Base-by-base conservation (phyloP, 2,329 filamentous ascomycete genomes). In the Hypoxylon sp. region DNA sequence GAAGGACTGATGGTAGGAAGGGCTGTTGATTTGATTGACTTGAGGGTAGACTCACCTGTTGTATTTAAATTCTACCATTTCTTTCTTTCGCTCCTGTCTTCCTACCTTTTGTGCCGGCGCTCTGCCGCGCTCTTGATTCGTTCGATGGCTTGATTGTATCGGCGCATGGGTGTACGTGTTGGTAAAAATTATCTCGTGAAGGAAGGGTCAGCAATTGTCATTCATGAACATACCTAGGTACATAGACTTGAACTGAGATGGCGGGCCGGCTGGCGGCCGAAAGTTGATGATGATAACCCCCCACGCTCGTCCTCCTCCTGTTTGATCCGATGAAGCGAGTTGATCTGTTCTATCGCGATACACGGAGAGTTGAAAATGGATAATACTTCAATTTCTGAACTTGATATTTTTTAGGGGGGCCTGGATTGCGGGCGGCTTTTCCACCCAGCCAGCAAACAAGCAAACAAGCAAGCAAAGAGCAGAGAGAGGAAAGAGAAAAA, bases 161-260 rank as follows among this genome's bases (percentile, higher is more conserved):
- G 44, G 44, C 30, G 49, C 42, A 18, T 56, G 9, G 28, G 20
- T 51, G 49, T 42, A 18, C 52, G 9, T 30, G 20, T 51, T 20
- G 42, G 32, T 33, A 33, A 12, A n/a, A 30, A 22, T 49, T 49
- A 30, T 38, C 38, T 49, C 7, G 45, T 46, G 18, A n/a, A n/a
- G 33, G 42, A 33, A 49, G 57, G 40, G 32, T 7, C 22, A 20
- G 24, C 40, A 16, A 16, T 55, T 38, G 30, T 61, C 46, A 38
- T 60, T 56, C 26, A 40, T 65, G 53, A 40, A 64, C 64, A 67
- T n/a, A n/a, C n/a, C n/a, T n/a, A n/a, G n/a, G n/a, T n/a, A n/a
- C n/a, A n/a, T 67, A 67, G 64, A 67, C 52, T 33, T 38, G 44
- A 28, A 30, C 11, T 55, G 52, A n/a, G n/a, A n/a, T n/a, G 56